A percentile compares a stretch with the other conserved stretches of the same genome.
These are phyloP conservation scores for Leccinum sublutescens DNA, from an alignment of 768 basidiomycete species.

Conservation along the genomic window DNA sequence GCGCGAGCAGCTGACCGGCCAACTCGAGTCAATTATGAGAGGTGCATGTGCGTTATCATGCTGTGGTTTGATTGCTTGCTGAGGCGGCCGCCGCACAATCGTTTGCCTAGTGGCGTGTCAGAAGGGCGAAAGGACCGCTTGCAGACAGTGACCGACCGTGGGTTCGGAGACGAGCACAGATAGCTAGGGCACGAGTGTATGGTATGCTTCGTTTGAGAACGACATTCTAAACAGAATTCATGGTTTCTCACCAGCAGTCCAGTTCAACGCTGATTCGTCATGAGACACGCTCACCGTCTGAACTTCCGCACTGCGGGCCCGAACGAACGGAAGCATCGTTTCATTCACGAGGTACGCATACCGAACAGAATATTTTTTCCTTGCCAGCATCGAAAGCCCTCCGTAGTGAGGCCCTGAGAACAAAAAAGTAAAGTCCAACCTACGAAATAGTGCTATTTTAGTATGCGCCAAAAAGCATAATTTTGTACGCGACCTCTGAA, in stretches of 20 bases:
- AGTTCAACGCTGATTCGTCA: conserved; percentile 61
- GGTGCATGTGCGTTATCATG: conserved; percentile 54
- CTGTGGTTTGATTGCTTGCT: conserved; percentile 32
- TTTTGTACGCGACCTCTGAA: no score
- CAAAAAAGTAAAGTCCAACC: no score
- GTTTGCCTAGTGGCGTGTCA: conserved; percentile 39
- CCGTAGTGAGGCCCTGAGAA: no score
- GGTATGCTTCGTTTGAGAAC: conserved; percentile 10
- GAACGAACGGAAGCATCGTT: conserved; percentile 48
- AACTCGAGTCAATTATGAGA: conserved; percentile 42
- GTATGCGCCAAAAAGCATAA: no score
- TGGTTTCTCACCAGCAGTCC: conserved; percentile 52
- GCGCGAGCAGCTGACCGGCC: conserved; percentile 60
- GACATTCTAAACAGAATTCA: not conserved
- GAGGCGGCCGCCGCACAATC: conserved; percentile 39
- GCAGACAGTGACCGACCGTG: conserved; percentile 43
- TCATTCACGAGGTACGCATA: conserved; percentile 47
- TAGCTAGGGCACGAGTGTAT: conserved; percentile 43
- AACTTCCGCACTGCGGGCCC: conserved; percentile 27
- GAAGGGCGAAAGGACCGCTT: not conserved
- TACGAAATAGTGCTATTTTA: no score
- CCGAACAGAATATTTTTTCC: conserved; percentile 41
- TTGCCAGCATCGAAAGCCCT: conserved; percentile 52
- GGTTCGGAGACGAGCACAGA: conserved; percentile 54
- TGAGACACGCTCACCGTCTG: conserved; percentile 49